Base-by-base conservation (phyloP, 208 protist species). In the Leishmania guyanensis region DNA sequence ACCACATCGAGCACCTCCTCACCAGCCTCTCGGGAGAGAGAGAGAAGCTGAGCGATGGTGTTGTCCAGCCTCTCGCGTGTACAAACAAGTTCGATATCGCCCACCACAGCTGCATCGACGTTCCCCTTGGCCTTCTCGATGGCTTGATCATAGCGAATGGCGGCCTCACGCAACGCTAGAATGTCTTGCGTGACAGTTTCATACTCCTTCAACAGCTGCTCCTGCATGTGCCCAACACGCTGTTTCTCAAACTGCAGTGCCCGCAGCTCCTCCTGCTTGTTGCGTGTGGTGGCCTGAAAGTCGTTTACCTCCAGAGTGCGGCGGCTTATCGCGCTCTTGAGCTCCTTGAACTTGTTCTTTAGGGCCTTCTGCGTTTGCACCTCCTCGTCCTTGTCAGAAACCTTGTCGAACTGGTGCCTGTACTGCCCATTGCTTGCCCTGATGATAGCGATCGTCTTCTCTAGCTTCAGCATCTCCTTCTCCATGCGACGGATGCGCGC, bases 361-460 rank as follows among this genome's bases (percentile, higher is more conserved):
- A 97, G 87, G n/a, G 87, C 82, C 53, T 86, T 86, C 56, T 91
- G 88, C 33, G 84, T 91, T 53, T 83, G 79, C 72, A 89, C 77
- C 76, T 90, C 89, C 26, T 89, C 91, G 69, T 97, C 86, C 50
- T 84, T 74, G n/a, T 93, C 88, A 9, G 80, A 70, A 33, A 93
- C 89, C 58, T 84, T 86, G 53, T 90, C 85, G 69, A 97, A 97
- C 82, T 95, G 93, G 51, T 91, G 89, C 76, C 92, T 92, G 87
- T 91, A 97, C 62, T 88, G 84, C 22, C 74, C 84, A 81, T 98
- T 98, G 82, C 91, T 93, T n/a, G 86, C 83, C 36, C 91, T 90
- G 65, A 98, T 85, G 22, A 95, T 66, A 43, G 82, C 64, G 29
- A 98, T 89, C 56, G 95, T 96, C 72, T 96, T 94, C 50, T 97